Conservation (phyloP, 208 protist species). For the Strigomonas culicis region DNA sequence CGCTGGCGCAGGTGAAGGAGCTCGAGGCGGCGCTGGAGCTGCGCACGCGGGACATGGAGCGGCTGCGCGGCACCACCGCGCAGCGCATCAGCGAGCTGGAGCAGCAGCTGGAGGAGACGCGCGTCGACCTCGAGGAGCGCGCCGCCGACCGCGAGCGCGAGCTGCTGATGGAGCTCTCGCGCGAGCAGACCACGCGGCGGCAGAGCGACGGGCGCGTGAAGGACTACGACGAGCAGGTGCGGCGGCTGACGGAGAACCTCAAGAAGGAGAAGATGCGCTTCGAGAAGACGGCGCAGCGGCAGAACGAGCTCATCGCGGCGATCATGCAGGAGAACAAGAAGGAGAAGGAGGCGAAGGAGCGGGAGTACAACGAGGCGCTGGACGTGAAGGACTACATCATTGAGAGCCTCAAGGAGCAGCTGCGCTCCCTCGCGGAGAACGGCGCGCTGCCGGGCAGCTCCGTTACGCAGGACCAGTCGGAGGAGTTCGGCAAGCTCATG, state of each 20-base stretch:
- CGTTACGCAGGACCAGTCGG: slow-evolving; percentile 39
- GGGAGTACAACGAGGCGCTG: slow-evolving; percentile 75
- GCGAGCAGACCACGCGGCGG: slow-evolving; percentile 39
- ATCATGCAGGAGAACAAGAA: slow-evolving; percentile 84
- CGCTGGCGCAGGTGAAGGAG: slow-evolving; percentile 46
- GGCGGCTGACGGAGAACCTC: slow-evolving; percentile 48
- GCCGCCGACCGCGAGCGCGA: slow-evolving; percentile 30
- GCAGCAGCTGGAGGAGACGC: slow-evolving; percentile 27
- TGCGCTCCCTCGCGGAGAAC: slow-evolving; percentile 44
- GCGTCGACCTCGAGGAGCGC: slow-evolving; percentile 27
- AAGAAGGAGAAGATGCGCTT: slow-evolving; percentile 60
- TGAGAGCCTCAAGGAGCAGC: slow-evolving; percentile 64
- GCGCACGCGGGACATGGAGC: slow-evolving; percentile 37
- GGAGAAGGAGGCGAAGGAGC: slow-evolving; percentile 83
- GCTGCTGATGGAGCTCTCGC: slow-evolving; percentile 37
- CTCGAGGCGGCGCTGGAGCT: slow-evolving; percentile 56
- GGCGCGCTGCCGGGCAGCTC: slow-evolving; percentile 27
- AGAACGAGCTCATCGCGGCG: slow-evolving; percentile 79
- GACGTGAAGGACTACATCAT: slow-evolving; percentile 79
- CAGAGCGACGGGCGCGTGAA: slow-evolving; percentile 34
- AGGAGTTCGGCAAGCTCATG: slow-evolving; percentile 69
- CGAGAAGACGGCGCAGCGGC: slow-evolving; percentile 55
- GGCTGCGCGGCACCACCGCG: slow-evolving; percentile 31
- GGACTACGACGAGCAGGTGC: slow-evolving; percentile 42
- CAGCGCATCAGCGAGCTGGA: slow-evolving; percentile 31